A percentile compares a stretch with the other conserved stretches of the same genome.
Conservation (phyloP, 2,329 filamentous ascomycete species). For the Fusarium sp. region DNA sequence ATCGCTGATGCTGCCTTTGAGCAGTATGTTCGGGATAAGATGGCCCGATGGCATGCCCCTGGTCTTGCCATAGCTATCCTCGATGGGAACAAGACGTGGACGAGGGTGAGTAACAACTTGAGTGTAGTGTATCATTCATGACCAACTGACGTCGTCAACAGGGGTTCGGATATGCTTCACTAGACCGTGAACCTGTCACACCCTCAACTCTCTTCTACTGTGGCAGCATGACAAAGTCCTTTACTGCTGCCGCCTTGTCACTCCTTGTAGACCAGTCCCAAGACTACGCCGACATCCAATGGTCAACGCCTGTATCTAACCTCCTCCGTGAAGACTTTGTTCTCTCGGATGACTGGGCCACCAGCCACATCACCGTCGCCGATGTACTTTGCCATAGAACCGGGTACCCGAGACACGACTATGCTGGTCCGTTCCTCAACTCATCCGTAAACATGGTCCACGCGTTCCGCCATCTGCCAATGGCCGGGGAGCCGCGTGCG, state of each 20-base stretch:
- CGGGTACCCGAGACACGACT: slow-evolving; percentile 59
- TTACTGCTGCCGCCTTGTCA: slow-evolving; percentile 62
- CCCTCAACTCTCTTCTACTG: slow-evolving; percentile 63
- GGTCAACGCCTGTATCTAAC: slow-evolving; percentile 57
- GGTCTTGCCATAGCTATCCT: slow-evolving; percentile 57
- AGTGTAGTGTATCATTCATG: background rate
- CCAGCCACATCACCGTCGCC: slow-evolving; percentile 61
- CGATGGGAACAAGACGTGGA: slow-evolving; percentile 51
- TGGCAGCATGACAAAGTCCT: slow-evolving; percentile 66
- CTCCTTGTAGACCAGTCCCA: slow-evolving; percentile 59
- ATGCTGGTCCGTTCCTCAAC: slow-evolving; percentile 26
- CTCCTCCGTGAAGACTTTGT: slow-evolving; percentile 63
- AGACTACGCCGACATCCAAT: slow-evolving; percentile 56
- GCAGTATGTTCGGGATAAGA: slow-evolving; percentile 43
- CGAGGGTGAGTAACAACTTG: slow-evolving; percentile 43
- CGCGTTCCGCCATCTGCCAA: slow-evolving; percentile 57
- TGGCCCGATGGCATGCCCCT: slow-evolving; percentile 52
- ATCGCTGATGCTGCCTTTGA: slow-evolving; percentile 28
- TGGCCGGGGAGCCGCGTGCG: slow-evolving; percentile 57
- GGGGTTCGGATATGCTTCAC: slow-evolving; percentile 57
- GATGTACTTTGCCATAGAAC: slow-evolving; percentile 64
- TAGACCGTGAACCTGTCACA: slow-evolving; percentile 53
- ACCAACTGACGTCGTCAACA: background rate
- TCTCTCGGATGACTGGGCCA: slow-evolving; percentile 56
- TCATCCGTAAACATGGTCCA: slow-evolving; percentile 46